A percentile compares a stretch with the other conserved stretches of the same genome.
phyloP scores from a whole-genome alignment of 2,329 filamentous ascomycete species.

The Endocalyx cinctus region DNA sequence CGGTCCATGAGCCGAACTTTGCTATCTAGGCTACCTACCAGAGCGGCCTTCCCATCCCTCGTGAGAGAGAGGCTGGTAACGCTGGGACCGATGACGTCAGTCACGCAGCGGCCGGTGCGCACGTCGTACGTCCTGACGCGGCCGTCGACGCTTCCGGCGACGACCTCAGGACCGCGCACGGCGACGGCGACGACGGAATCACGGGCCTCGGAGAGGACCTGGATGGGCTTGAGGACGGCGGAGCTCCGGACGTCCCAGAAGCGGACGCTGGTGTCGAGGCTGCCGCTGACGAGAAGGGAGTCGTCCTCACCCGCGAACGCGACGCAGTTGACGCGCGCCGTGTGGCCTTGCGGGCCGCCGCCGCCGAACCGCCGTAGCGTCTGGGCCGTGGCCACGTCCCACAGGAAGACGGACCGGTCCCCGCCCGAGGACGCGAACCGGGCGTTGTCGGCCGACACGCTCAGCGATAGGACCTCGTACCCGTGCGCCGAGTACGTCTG shows the following conservation, averaged over 20 bases:
- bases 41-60: conserved; percentile 66
- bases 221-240: conserved; percentile 59
- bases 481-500: conserved; percentile 88
- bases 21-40: conserved; percentile 73
- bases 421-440: conserved; percentile 84
- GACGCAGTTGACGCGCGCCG: conserved; percentile 65
- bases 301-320: conserved; percentile 61
- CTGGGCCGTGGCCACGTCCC: conserved; percentile 81
- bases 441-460: conserved; percentile 71
- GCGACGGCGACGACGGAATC: conserved; percentile 58
- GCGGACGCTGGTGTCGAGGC: conserved; percentile 70
- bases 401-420: conserved; percentile 86
- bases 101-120: conserved; percentile 64
- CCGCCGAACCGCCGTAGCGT: conserved; percentile 71
- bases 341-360: conserved; percentile 58
- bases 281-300: conserved; percentile 65
- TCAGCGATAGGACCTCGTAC: conserved; percentile 82
- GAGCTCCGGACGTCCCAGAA: conserved; percentile 66
- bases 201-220: conserved; percentile 67
- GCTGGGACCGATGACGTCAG: conserved; percentile 63
- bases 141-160: conserved; percentile 80
- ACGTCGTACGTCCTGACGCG: conserved; percentile 78
- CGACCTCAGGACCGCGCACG: conserved; percentile 52
- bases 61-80: conserved; percentile 75
- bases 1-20: conserved; percentile 78